Evolutionary conservation across 257 asterid species (phyloP).

Genomic region (Solanum acaule): DNA sequence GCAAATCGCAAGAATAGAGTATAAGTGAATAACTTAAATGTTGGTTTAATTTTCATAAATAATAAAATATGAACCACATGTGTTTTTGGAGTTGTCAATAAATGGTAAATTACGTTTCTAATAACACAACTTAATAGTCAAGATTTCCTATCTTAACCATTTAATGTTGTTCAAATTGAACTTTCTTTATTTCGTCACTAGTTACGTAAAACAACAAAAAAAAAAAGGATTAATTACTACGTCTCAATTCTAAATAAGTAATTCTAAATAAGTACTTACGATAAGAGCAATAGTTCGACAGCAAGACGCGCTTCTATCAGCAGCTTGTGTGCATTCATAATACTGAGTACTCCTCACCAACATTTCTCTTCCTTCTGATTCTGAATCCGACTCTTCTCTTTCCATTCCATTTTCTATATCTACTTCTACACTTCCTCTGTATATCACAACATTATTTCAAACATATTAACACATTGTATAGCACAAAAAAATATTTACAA

Average conservation of each 20-base stretch:
- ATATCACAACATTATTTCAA: background rate
- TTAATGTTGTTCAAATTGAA: background rate
- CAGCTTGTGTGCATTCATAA: slow-evolving; percentile 28
- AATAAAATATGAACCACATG: background rate
- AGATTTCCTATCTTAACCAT: background rate
- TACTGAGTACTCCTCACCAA: slow-evolving; percentile 11
- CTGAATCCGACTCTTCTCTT: background rate
- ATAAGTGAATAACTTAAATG: background rate
- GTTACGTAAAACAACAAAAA: background rate
- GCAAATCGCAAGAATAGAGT: background rate
- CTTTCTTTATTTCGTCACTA: background rate
- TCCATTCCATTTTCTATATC: slow-evolving; percentile 14
- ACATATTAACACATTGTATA: background rate
- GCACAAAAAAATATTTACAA: background rate
- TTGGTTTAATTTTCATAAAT: background rate
- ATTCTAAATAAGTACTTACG: slow-evolving; percentile 39
- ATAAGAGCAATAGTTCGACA: slow-evolving; percentile 65
- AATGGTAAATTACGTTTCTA: background rate
- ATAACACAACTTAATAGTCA: background rate
- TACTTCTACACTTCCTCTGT: slow-evolving; percentile 30
- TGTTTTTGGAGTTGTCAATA: background rate
- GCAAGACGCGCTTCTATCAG: slow-evolving; percentile 42
- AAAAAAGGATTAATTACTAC: too few species aligned
- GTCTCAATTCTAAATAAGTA: background rate
- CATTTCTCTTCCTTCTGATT: background rate